These are phyloP conservation scores for Luffa aegyptiaca DNA, from an alignment of 306 rosid species.

Conservation along the genomic window DNA sequence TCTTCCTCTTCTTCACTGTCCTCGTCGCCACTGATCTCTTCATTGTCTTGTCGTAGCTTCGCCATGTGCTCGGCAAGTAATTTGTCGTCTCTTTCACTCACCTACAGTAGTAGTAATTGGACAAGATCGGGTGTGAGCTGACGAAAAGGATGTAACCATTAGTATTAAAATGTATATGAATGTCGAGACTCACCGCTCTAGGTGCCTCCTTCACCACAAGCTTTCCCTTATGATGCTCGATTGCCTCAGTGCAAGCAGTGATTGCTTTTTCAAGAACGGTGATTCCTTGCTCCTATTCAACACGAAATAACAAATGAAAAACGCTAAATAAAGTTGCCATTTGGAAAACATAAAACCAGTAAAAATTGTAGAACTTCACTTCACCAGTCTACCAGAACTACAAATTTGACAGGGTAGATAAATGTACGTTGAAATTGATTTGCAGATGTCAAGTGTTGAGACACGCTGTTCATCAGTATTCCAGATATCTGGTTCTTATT, in stretches of 20 bases:
- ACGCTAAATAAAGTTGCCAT: background rate
- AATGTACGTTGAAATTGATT: background rate
- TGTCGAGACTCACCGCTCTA: conserved; percentile 72
- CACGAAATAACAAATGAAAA: conserved; percentile 7
- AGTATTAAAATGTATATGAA: conserved; percentile 1
- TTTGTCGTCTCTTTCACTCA: conserved; percentile 87
- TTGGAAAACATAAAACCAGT: background rate
- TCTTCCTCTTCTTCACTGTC: conserved; percentile 96
- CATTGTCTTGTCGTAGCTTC: conserved; percentile 67
- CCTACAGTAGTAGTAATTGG: conserved; percentile 34
- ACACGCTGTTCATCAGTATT: background rate
- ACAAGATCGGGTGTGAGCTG: conserved; percentile 17
- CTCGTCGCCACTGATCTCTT: conserved; percentile 72
- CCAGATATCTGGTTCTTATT: background rate
- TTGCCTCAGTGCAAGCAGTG: conserved; percentile 55
- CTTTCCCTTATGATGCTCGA: conserved; percentile 83
- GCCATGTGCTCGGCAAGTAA: conserved; percentile 78
- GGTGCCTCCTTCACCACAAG: conserved; percentile 73
- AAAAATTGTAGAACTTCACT: background rate
- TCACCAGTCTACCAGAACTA: background rate
- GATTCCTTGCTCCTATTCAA: conserved; percentile 83
- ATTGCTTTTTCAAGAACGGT: conserved; percentile 66
- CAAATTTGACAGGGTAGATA: background rate
- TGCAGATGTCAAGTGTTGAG: background rate
- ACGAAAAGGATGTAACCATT: background rate